These are phyloP conservation scores for Solanum hybrid DNA, from an alignment of 305 asterid genomes.

Conservation along the genomic window DNA sequence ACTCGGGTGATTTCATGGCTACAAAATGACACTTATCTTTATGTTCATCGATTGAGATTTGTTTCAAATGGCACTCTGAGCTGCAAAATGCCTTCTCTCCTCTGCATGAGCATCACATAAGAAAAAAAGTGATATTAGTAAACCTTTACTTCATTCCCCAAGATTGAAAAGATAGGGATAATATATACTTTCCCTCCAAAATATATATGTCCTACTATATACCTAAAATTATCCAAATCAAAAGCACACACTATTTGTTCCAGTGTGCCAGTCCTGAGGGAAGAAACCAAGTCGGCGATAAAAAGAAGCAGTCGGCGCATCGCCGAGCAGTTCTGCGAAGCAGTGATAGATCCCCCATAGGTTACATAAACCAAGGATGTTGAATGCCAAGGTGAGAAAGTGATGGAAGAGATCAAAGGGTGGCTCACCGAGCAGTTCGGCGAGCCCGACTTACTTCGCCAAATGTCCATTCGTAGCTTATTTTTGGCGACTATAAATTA, in stretches of 20 bases:
- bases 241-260: neutral
- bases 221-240: neutral
- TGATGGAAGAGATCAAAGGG: too few species aligned
- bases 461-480: too few species aligned
- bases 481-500: too few species aligned
- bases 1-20: constrained; percentile 27
- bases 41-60: constrained; percentile 35
- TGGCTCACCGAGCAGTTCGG: too few species aligned
- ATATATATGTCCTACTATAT: neutral
- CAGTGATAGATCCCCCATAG: too few species aligned
- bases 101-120: constrained; percentile 19
- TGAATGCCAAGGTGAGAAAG: too few species aligned
- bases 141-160: neutral
- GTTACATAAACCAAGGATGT: too few species aligned
- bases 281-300: too few species aligned
- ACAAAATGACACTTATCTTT: constrained; percentile 32
- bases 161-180: neutral
- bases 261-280: too few species aligned
- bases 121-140: neutral
- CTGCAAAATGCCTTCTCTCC: constrained; percentile 58
- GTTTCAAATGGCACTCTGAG: constrained; percentile 38
- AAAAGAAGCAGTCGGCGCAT: too few species aligned
- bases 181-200: neutral
- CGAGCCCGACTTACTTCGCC: too few species aligned
- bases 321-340: too few species aligned